Evolutionary conservation across 352 stramenopile genomes (phyloP), one percentile per base, ranked within the genome.

Genomic region (Blastocystis sp.): DNA sequence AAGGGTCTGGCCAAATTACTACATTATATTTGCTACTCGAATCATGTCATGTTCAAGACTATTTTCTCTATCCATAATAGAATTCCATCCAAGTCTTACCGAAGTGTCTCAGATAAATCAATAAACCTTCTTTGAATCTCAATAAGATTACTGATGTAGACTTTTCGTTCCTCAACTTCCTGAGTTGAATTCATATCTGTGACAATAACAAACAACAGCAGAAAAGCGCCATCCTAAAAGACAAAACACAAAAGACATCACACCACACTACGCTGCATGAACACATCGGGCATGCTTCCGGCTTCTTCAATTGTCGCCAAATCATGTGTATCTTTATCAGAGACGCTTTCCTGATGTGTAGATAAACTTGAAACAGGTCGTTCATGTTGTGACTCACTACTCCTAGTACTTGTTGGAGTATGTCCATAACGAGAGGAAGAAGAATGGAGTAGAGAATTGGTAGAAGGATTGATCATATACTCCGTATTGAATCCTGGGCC

Each of bases 31-130:
- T 24, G 71, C 54, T 21, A 54, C 71, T 29, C 29, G 49, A 14
- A 24, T 21, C 71, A 83, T 83, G 58, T 83, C 49, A 16, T 51
- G 71, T 1, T 67, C 58, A 35, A 83, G 56, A 29, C 27, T 66
- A 16, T n/a, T 35, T 42, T 61, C 49, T 37, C 71, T 83, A 65
- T 4, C 2, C 5, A 49, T 39, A 42, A 49, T n/a, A 11, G 5
- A 67, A 49, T 16, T 3, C 24, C 54, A 24, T 14, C 3, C n/a
- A 52, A 42, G 14, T 46, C 14, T 5, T 11, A 83, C 71, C 58
- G 27, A 9, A 83, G 71, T n/a, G 71, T 83, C 7, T 19, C 42
- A 5, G 71, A 66, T 2, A 83, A 43, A 16, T 66, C 51, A 21
- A 66, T 37, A 27, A 83, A 65, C 24, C n/a, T 9, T 19, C 39